Conservation (phyloP, 495 filamentous ascomycete species). For the Bacidia rubella region DNA sequence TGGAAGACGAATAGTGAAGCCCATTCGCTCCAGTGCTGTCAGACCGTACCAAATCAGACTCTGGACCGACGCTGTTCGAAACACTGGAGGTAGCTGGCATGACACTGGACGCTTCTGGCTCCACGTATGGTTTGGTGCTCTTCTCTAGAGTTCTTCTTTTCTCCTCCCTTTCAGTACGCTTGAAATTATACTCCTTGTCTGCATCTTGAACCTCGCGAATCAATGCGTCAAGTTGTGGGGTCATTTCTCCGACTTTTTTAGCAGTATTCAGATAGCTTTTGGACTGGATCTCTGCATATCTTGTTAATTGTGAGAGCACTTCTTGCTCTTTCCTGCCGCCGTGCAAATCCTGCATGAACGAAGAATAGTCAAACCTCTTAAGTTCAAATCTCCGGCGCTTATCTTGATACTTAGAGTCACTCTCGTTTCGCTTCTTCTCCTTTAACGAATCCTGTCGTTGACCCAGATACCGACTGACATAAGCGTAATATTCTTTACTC, state of each 20-base stretch:
- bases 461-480: conserved; percentile 85
- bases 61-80: conserved; percentile 29
- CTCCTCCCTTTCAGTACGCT: conserved; percentile 84
- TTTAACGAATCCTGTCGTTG: conserved; percentile 92
- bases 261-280: conserved; percentile 67
- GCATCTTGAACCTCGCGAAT: conserved; percentile 77
- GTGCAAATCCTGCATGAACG: conserved; percentile 97
- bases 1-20: conserved; percentile 27
- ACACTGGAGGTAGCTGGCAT: conserved; percentile 15
- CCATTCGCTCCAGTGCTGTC: conserved; percentile 55
- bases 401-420: conserved; percentile 89
- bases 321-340: conserved; percentile 97
- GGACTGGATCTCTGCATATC: conserved; percentile 85
- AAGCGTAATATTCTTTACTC: conserved; percentile 92
- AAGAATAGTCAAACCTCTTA: conserved; percentile 96
- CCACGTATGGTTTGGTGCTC: conserved; percentile 65
- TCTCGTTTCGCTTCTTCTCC: conserved; percentile 88
- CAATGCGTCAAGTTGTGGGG: conserved; percentile 87
- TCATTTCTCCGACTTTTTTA: conserved; percentile 74
- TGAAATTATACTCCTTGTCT: conserved; percentile 90
- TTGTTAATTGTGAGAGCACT: conserved; percentile 87
- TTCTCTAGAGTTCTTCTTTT: conserved; percentile 83
- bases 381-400: conserved; percentile 91
- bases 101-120: conserved; percentile 45
- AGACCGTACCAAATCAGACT: conserved; percentile 53